These are phyloP conservation scores for Hibiscus syriacus DNA, from an alignment of 345 rosid genomes.

Conservation along the genomic window DNA sequence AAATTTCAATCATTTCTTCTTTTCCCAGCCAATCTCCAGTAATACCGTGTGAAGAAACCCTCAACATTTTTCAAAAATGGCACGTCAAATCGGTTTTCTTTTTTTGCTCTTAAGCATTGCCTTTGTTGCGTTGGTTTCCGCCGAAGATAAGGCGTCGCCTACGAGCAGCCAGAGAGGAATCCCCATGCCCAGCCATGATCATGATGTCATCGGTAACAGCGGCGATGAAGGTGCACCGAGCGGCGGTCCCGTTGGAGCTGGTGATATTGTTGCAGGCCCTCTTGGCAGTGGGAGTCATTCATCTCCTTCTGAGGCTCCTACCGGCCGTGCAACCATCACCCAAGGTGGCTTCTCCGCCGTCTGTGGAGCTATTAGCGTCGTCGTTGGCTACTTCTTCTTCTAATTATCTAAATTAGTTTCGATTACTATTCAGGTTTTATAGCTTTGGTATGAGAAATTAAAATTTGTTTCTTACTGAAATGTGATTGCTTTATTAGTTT, in stretches of 20 bases:
- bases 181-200: neutral
- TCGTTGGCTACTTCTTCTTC: neutral
- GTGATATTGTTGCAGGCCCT: neutral
- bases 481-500: neutral
- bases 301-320: neutral
- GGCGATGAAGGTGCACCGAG: too few species aligned
- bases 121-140: conserved; percentile 25
- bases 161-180: neutral
- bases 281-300: neutral
- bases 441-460: neutral
- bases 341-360: neutral
- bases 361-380: neutral
- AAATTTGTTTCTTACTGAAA: neutral
- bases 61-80: conserved; percentile 20
- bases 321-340: neutral
- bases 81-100: conserved; percentile 23
- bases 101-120: conserved; percentile 27
- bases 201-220: neutral
- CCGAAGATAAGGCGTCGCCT: neutral
- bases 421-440: neutral
- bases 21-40: neutral
- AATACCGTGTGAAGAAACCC: conserved; percentile 3
- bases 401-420: neutral
- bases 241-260: neutral
- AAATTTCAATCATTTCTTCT: neutral